Evolutionary conservation across 352 stramenopile genomes (phyloP), one percentile per base, ranked within the genome.

Genomic region (Pythium folliculosum): DNA sequence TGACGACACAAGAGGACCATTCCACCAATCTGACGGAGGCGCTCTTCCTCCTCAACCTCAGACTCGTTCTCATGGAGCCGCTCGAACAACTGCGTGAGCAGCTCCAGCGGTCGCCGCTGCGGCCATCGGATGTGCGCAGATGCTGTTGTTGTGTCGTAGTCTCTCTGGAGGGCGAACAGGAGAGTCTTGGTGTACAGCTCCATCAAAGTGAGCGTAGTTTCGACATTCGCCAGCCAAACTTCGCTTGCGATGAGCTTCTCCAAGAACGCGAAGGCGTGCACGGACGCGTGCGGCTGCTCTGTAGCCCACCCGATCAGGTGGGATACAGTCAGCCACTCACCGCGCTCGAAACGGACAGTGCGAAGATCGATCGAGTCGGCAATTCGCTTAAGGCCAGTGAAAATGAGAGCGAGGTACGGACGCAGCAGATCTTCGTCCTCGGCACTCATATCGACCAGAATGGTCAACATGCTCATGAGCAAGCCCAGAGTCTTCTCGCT

Each of bases 181-280:
- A 90, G 74, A 63, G 79, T 78, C 65, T 84, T 86, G 22, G 78
- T 86, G 58, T 86, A 92, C 50, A 77, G 81, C 56, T 89, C 80
- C 60, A 75, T 86, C 22, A 89, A 64, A 5, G 86, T 75, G 45
- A 88, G 65, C 13, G 63, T 80, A 19, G 79, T 76, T 37, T 84
- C 81, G 2, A 76, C 81, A 3, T 80, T 71, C 21, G 65, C 61
- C 40, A 74, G 77, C 84, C 84, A 92, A 12, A 90, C 77, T 40
- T 82, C 73, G 43, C 76, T 70, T 5, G 62, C 72, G 30, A 92
- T 81, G 7, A 92, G 75, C 2, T 77, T 78, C 25, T 91, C 79
- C n/a, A 92, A 56, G 8, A 92, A 72, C 25, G 73, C 72, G 51
- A 92, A 91, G 3, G 69, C 84, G 27, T 89, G 81, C 3, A 72